Base-by-base conservation (phyloP, 306 rosid genomes). In the Sicyos baderoa region DNA sequence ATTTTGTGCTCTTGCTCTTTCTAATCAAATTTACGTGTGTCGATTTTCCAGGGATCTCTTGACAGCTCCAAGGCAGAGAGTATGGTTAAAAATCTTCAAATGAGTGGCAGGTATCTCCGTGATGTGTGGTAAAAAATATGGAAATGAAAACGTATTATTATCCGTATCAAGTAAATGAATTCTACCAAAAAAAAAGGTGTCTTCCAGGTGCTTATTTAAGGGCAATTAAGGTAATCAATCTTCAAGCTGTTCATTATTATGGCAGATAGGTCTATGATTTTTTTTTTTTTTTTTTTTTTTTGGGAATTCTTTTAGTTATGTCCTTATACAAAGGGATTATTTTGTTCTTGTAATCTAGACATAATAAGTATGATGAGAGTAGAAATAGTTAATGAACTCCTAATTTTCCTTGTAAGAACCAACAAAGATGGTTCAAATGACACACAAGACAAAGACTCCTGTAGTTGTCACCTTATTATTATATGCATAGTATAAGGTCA, bases 51-150 rank as follows among this genome's bases (percentile, higher is more conserved):
- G 99, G 99, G 99, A 77, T 86, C 92, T 32, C 80, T 94, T 1
- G 84, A 84, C 79, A 82, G 84, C 88, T 90, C 97, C 61, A 78
- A 90, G 83, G 87, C 99, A 7, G 99, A 94, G 84, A 82, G 89
- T 82, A 73, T 90, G 91, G 89, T 94, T 62, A 94, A 94, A 86
- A 90, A 80, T 84, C 88, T 94, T 71, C 97, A 90, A 81, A 86
- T 77, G 84, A 86, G 9, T 68, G 97, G 97, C 68, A 75, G 97
- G 76, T 90, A 94, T 81, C 76, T 90, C 83, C 97, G 99, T 71
- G 99, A 94, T 61, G 97, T 94, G 57, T 94, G 99, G 99, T 90
- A 73, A 57, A 35, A 16, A 7, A 7, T 44, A 14, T 27, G 67
- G 64, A 50, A 29, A 12, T 40, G 45, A 40, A 40, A 9, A 9